A percentile compares a stretch with the other conserved stretches of the same genome.
Conservation (phyloP, 2,329 filamentous ascomycete species). For the Exophiala viscosa region DNA sequence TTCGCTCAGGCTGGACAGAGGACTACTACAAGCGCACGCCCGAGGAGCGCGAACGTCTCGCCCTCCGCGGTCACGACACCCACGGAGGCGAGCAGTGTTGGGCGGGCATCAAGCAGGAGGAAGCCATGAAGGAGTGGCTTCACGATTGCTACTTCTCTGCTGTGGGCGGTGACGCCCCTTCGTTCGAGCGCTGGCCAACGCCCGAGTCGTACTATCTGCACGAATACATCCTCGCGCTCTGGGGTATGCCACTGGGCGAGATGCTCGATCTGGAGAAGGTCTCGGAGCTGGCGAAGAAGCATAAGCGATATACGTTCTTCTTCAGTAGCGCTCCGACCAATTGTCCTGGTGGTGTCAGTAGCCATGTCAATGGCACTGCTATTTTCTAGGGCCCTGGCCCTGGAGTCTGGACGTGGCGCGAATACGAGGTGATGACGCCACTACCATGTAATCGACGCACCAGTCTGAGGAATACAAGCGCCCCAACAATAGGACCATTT, state of each 20-base stretch:
- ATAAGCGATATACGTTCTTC: constrained; percentile 41
- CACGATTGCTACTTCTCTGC: constrained; percentile 67
- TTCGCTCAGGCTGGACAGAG: constrained; percentile 62
- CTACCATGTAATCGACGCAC: not conserved
- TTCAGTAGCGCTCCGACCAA: constrained; percentile 42
- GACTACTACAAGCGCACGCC: constrained; percentile 49
- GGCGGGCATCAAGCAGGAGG: constrained; percentile 51
- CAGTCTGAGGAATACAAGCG: not conserved
- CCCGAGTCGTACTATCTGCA: constrained; percentile 35
- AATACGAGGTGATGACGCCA: not conserved
- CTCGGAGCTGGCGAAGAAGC: constrained; percentile 34
- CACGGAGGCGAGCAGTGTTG: constrained; percentile 41
- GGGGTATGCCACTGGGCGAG: constrained; percentile 45
- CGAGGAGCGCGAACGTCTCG: constrained; percentile 34
- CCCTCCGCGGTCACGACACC: constrained; percentile 31
- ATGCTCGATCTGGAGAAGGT: constrained; percentile 45
- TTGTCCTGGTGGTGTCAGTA: constrained; percentile 42
- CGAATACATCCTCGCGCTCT: constrained; percentile 41
- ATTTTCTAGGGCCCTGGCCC: constrained; percentile 36
- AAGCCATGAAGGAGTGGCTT: constrained; percentile 60
- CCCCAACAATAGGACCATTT: not conserved
- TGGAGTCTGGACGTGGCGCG: not conserved
- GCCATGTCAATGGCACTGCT: constrained; percentile 43
- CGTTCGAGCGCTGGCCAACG: constrained; percentile 63
- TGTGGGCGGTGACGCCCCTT: constrained; percentile 60